Evolutionary conservation across 768 basidiomycete species (phyloP), one percentile per base, ranked within the genome.

Genomic region (Mycena pura): DNA sequence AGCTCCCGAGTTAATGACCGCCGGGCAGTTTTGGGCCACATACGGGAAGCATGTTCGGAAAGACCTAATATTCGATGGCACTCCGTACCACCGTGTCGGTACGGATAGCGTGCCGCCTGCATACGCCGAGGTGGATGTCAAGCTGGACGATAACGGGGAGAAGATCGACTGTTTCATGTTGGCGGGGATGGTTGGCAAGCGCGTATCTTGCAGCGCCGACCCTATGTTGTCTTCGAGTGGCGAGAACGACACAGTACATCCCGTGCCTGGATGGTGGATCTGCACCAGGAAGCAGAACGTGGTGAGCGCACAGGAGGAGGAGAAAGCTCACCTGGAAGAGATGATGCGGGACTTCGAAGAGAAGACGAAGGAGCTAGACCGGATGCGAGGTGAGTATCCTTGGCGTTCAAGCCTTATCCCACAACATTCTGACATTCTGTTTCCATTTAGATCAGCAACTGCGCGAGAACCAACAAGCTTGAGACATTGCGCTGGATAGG

Each of bases 241-340:
- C 2, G n/a, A 39, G 39, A 15, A 43, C 19, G 57, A 50, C 19
- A 22, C 36, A 6, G 36, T 58, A 9, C 31, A 39, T 15, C 57
- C 57, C 6, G 31, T 58, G 17, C n/a, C 22, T 8, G 57, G 47
- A 19, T 58, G 57, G 57, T 58, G 46, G 47, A 31, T 63, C n/a
- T n/a, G n/a, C n/a, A n/a, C n/a, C n/a, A n/a, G n/a, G n/a, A n/a
- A n/a, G n/a, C n/a, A n/a, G n/a, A n/a, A n/a, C n/a, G n/a, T n/a
- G n/a, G n/a, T n/a, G 32, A 34, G 32, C 32, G 32, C 32, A 34
- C 8, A 34, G 32, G 32, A 34, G 32, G 32, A 34, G 32, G 32
- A 34, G 32, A 34, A 34, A 34, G 32, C 32, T 34, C 32, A 34
- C 8, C 32, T 34, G 32, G 32, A 34, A 34, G 32, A 34, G 32